Evolutionary conservation across 345 rosid species (phyloP), one percentile per base, ranked within the genome.

Genomic region (Eucalyptus globulus): DNA sequence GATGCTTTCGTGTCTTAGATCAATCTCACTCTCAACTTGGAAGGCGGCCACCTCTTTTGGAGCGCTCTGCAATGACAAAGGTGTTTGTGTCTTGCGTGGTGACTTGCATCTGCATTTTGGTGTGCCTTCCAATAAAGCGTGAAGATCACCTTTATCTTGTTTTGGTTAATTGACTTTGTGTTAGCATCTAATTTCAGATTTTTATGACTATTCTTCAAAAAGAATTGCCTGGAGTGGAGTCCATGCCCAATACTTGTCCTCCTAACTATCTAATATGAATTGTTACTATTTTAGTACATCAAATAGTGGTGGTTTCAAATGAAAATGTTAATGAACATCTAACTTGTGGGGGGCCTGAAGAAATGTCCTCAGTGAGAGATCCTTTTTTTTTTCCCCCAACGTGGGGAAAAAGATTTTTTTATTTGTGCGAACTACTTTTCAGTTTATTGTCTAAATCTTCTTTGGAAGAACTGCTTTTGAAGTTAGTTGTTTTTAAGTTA

Each of bases 21-120:
- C 99, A 98, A 89, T 95, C 97, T 27, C 96, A 89, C 56, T 91
- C 98, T 60, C 99, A 98, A 92, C 96, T 97, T 87, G 99, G 98
- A 89, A 92, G 95, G 86, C 95, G 98, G 31, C 97, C 97, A 72
- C 97, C 98, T 44, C 50, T 95, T 89, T 91, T 92, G 91, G 88
- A 93, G 90, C 95, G 88, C 54, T 81, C 94, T 54, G 89, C 92
- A 44, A 54, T 62, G 89, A 93, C 89, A 89, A 97, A 97, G 97
- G 98, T 96, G 81, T 60, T 83, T 65, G 65, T 58, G 40, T 45
- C 49, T 56, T 49, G 37, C 2, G 29, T 44, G 80, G 50, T 76
- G 29, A 67, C 49, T 60, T 24, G 26, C 80, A 51, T 29, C 43
- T 83, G 87, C 85, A 62, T 43, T 22, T 58, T 65, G 53, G 37